Conservation (phyloP, 2,329 filamentous ascomycete genomes). For the Fusarium virguliforme region DNA sequence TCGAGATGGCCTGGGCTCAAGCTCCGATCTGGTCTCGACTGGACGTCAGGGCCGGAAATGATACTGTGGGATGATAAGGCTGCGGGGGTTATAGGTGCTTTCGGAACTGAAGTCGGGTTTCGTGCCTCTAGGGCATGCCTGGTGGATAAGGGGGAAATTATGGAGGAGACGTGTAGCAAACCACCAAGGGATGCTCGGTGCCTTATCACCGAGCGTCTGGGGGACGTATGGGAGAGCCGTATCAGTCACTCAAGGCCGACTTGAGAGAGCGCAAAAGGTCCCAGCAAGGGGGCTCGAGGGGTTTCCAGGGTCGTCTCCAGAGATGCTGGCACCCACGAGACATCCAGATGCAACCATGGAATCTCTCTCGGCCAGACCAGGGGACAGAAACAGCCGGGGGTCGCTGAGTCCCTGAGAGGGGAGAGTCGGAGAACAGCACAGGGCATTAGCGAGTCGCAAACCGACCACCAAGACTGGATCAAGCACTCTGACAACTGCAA, state of each 20-base stretch:
- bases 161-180: conserved; percentile 31
- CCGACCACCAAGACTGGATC: conserved; percentile 2
- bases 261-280: conserved; percentile 1
- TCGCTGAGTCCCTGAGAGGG: not conserved
- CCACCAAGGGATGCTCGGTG: conserved; percentile 17
- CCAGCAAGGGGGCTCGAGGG: conserved; percentile 16
- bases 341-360: conserved; percentile 19
- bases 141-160: conserved; percentile 47
- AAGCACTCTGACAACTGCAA: not conserved
- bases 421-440: not conserved
- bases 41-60: conserved; percentile 19
- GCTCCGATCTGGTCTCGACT: conserved; percentile 21
- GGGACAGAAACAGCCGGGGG: not conserved
- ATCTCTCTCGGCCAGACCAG: conserved; percentile 13
- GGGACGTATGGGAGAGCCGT: conserved; percentile 19
- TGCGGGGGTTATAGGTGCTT: conserved; percentile 18
- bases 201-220: conserved; percentile 41
- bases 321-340: conserved; percentile 5
- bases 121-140: conserved; percentile 23
- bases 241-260: conserved; percentile 13
- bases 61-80: conserved; percentile 42
- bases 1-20: conserved; percentile 12
- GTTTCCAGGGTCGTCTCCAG: conserved; percentile 12
- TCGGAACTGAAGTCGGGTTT: conserved; percentile 18
- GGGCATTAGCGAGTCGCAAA: conserved; percentile 2